A percentile compares a stretch with the other conserved stretches of the same genome.
Evolutionary conservation across 345 rosid genomes (phyloP).

Genomic region (Isatis tinctoria): DNA sequence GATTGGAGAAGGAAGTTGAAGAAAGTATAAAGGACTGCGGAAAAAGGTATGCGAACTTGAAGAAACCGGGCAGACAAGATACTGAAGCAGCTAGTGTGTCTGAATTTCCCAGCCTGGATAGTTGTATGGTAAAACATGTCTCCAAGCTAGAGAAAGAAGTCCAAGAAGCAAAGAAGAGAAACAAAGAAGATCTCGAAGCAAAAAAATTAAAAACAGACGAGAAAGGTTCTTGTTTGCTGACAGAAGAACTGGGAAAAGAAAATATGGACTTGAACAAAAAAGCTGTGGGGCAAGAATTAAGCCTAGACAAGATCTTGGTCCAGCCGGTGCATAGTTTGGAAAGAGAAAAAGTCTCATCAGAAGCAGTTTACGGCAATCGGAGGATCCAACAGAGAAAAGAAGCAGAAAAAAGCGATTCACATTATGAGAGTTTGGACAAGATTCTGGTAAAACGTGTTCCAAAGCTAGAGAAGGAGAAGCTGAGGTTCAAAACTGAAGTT

Average conservation of each 20-base stretch:
- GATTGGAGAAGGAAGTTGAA: constrained; percentile 43
- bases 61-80: constrained; percentile 26
- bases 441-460: constrained; percentile 76
- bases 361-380: constrained; percentile 34
- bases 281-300: constrained; percentile 27
- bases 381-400: constrained; percentile 34
- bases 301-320: constrained; percentile 57
- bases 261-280: constrained; percentile 43
- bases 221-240: neutral
- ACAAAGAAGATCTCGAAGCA: constrained; percentile 31
- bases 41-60: constrained; percentile 32
- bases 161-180: constrained; percentile 64
- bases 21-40: constrained; percentile 34
- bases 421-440: constrained; percentile 68
- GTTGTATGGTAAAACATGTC: constrained; percentile 63
- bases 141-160: constrained; percentile 84
- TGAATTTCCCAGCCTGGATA: constrained; percentile 69
- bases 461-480: constrained; percentile 62
- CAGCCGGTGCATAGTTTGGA: constrained; percentile 55
- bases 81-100: constrained; percentile 16
- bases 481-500: constrained; percentile 17
- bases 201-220: neutral
- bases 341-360: constrained; percentile 42
- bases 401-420: constrained; percentile 28
- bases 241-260: constrained; percentile 46